Conservation (phyloP, 2,329 filamentous ascomycete genomes). For the Clarireedia monteithiana region DNA sequence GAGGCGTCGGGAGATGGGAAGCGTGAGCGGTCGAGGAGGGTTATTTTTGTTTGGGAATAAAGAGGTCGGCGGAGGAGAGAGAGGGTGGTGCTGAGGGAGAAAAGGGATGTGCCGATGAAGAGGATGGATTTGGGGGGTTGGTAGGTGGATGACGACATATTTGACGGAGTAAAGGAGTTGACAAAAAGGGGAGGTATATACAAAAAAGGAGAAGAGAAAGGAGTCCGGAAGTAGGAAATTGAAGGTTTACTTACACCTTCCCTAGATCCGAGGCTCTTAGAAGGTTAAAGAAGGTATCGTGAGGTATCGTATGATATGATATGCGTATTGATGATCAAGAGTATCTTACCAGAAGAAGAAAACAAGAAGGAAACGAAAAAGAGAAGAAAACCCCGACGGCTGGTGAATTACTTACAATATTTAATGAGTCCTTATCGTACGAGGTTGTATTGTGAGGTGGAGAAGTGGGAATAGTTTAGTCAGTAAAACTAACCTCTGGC, state of each 20-base stretch:
- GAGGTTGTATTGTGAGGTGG: too few relatives aligned
- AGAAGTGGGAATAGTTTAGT: too few relatives aligned
- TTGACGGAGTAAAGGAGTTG: neutral
- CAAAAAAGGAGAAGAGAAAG: neutral
- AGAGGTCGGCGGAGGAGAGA: slow-evolving; percentile 56
- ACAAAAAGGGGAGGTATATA: neutral
- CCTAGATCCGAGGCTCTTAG: neutral
- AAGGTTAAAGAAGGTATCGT: too few relatives aligned
- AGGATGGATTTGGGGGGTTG: slow-evolving; percentile 44
- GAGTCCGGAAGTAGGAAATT: neutral
- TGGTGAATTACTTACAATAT: neutral
- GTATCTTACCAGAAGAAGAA: neutral
- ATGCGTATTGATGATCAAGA: too few relatives aligned
- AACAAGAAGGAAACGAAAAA: neutral
- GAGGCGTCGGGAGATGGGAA: slow-evolving; percentile 54
- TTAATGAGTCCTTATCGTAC: neutral
- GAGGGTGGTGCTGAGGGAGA: slow-evolving; percentile 58
- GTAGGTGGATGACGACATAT: neutral
- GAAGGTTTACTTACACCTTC: neutral
- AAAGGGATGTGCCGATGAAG: slow-evolving; percentile 55
- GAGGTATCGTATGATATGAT: too few relatives aligned
- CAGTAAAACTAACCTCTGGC: too few relatives aligned
- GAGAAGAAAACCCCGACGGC: neutral
- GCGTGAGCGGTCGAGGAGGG: slow-evolving; percentile 48
- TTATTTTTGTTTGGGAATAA: slow-evolving; percentile 45